Evolutionary conservation across 2,329 filamentous ascomycete species (phyloP), one percentile per base, ranked within the genome.

Genomic region (Parastagonospora avenae): DNA sequence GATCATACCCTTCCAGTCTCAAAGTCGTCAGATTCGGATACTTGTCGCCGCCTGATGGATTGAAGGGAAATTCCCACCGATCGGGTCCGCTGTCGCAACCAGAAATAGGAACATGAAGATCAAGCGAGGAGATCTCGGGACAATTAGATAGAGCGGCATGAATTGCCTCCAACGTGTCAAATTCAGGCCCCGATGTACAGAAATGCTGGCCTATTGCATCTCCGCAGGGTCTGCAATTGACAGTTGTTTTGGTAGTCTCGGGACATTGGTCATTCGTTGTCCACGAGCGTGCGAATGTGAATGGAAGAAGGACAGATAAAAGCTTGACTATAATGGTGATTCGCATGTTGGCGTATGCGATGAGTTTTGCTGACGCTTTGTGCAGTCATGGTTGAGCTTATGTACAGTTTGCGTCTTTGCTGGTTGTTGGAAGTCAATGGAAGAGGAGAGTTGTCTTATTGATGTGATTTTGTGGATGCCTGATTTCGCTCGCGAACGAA

Each of bases 71-170:
- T 9, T 53, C 50, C 42, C 44, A 46, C 8, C 42, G 46, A 8
- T 42, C 42, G 5, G 51, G 44, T 24, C 29, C 48, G 31, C 36
- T 42, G 11, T 7, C 50, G 36, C 52, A 59, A 24, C 45, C 50
- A 6, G 30, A 11, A 2, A 44, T 10, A 3, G 42, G 31, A 33
- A 61, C 31, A 7, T 33, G 33, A 4, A 61, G 51, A 28, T 63
- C 51, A 12, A 61, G 48, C 12, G 35, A 27, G 7, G 50, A 48
- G 24, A 61, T 48, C 19, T 61, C 57, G n/a, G 46, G 59, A 19
- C 57, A 61, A 12, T 41, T 35, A 4, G 45, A 8, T 1, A 61
- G 43, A 2, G 52, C 52, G 8, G 31, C 14, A 31, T 59, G 55
- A 11, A 54, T 35, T 2, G 47, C 24, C 10, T 37, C 32, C 47